Percentiles rank a stretch among this genome's conserved stretches.
These are phyloP conservation scores for Lupinus albus DNA, from an alignment of 306 rosid genomes.

Conservation along the genomic window DNA sequence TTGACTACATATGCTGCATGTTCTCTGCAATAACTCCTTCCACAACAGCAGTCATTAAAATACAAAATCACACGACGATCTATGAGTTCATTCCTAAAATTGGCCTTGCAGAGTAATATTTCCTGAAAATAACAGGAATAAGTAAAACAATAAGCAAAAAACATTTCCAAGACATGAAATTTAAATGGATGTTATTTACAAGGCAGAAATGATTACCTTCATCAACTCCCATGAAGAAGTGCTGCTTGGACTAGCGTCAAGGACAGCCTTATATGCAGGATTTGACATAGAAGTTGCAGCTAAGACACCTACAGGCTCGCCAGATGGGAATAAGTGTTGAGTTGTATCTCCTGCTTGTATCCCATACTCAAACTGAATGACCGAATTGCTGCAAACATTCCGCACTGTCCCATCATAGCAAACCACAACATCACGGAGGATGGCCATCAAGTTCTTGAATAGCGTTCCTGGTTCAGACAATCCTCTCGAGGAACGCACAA, in stretches of 20 bases:
- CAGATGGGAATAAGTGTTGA: slow-evolving; percentile 71
- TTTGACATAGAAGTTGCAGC: slow-evolving; percentile 98
- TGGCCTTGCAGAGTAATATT: slow-evolving; percentile 79
- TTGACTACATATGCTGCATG: slow-evolving; percentile 79
- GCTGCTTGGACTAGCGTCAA: slow-evolving; percentile 89
- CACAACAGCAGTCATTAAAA: slow-evolving; percentile 78
- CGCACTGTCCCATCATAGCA: slow-evolving; percentile 94
- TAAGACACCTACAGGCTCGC: slow-evolving; percentile 97
- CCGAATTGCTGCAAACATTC: slow-evolving; percentile 82
- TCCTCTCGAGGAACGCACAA: slow-evolving; percentile 92
- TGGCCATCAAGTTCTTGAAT: slow-evolving; percentile 93
- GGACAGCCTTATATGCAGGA: slow-evolving; percentile 97
- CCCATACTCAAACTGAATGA: slow-evolving; percentile 86
- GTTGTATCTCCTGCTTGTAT: slow-evolving; percentile 47
- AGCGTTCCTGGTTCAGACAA: slow-evolving; percentile 93
- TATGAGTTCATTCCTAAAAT: slow-evolving; percentile 70
- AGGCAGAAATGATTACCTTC: slow-evolving; percentile 65
- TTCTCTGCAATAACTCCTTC: slow-evolving; percentile 72
- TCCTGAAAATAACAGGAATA: slow-evolving; percentile 59
- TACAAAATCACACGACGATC: slow-evolving; percentile 81
- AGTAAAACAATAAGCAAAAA: not conserved
- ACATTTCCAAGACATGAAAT: not conserved
- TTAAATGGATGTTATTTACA: not conserved
- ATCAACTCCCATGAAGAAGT: slow-evolving; percentile 95
- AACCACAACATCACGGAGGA: slow-evolving; percentile 84